Base-by-base conservation (phyloP, 2,329 filamentous ascomycete genomes). In the Aureobasidium sp. region DNA sequence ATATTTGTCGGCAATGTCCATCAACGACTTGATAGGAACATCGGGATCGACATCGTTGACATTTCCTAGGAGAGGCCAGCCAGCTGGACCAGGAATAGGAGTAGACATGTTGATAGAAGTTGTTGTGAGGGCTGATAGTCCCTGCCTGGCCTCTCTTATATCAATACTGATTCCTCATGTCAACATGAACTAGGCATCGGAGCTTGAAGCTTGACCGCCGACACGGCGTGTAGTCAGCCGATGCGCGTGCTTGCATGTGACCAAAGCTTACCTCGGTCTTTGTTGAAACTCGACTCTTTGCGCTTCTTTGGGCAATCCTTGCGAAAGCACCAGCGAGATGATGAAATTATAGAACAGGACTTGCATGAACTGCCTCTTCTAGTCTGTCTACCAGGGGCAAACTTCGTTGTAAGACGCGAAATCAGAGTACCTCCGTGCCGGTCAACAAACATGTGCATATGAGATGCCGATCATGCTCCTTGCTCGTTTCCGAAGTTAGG, bases 11-110 rank as follows among this genome's bases (percentile, higher is more conserved):
- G 65, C 64, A 15, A 69, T 44, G 44, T 88, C 82, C 27, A 84
- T 82, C 53, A 90, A 75, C 12, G 81, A 77, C 6, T 73, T 70
- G 2, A 84, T 70, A 0, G 86, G 83, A 26, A 82, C 77, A n/a
- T 81, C 79, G 0, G 79, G 73, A 63, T 87, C 82, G 65, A 92
- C 80, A 65, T 88, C 85, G 60, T 77, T 75, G 34, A 87, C 70
- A 67, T 90, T 88, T 32, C 88, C 87, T 27, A 90, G 65, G 29
- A 90, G 71, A 1, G 86, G 87, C 62, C 87, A 75, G 2, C 84
- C 85, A 60, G 79, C 79, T 29, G 87, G 87, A 51, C 83, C 81
- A 1, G 87, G 87, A 59, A 90, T 87, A 2, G 81, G 77, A 15
- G 75, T 71, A 39, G 66, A 64, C 66, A 67, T 64, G 47, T 63